Evolutionary conservation across 2,329 filamentous ascomycete genomes (phyloP), one percentile per base, ranked within the genome.

Genomic region (Colletotrichum sp.): DNA sequence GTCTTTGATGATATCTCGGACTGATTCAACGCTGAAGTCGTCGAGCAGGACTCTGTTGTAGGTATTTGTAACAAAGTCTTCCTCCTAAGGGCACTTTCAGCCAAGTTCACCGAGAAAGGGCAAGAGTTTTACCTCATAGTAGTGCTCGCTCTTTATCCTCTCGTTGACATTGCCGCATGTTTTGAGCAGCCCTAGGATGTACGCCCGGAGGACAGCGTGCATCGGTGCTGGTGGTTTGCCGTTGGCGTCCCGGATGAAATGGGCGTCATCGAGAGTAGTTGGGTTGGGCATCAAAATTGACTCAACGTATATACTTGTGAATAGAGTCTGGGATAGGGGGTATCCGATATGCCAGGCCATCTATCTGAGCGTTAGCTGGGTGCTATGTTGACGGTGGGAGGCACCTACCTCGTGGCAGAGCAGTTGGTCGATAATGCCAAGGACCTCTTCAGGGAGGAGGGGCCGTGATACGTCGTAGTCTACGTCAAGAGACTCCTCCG

Each of bases 321-420:
- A 96, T 2, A 99, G 87, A 0, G 97, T 99, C 83, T 99, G 97
- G 2, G 96, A 98, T 10, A 99, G 90, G 2, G 97, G 96, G 81
- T 98, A 96, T n/a, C 98, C 97, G 80, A 95, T 92, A 83, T 99
- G 96, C 96, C 98, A 99, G 77, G 96, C 95, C 92, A 98, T 98
- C 93, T 97, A 81, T 21, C 30, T 39, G 44, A 13, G 59, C 67
- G 60, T 77, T 66, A 78, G 72, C 24, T 60, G 13, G 16, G 52
- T 36, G 16, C 5, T 28, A 60, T 12, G 21, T n/a, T 28, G 55
- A 30, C 44, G 18, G 75, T 26, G 39, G 63, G 28, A 44, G 72
- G 57, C 21, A 36, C 86, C 72, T 81, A 96, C 95, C 90, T 99
- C 97, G 71, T 96, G 93, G 82, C 94, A 97, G 24, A 98, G 88